Conservation (phyloP, 2,329 filamentous ascomycete genomes). For the Neurospora sp. region DNA sequence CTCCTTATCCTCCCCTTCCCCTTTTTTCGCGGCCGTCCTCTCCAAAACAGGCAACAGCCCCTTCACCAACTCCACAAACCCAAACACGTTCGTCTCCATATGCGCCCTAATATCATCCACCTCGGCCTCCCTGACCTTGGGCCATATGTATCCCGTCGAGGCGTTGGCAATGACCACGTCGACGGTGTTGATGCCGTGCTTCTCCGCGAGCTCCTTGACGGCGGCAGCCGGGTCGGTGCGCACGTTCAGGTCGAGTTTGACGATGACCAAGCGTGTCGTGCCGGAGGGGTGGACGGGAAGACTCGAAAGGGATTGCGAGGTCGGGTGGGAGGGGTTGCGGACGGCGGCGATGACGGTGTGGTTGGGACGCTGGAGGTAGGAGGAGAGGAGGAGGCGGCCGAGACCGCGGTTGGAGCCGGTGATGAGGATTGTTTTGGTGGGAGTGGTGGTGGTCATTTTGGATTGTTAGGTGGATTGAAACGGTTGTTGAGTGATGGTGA, state of each 20-base stretch:
- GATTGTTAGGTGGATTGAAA: neutral
- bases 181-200: slow-evolving; percentile 28
- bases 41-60: neutral
- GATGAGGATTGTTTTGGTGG: slow-evolving; percentile 20
- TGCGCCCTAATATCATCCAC: slow-evolving; percentile 27
- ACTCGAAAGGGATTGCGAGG: slow-evolving; percentile 21
- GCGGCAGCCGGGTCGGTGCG: slow-evolving; percentile 22
- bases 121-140: slow-evolving; percentile 22
- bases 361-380: slow-evolving; percentile 40
- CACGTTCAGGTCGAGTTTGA: slow-evolving; percentile 31
- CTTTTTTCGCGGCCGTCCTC: neutral
- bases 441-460: slow-evolving; percentile 2
- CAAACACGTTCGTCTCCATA: slow-evolving; percentile 32
- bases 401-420: slow-evolving; percentile 30
- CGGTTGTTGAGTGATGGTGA: neutral
- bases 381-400: slow-evolving; percentile 24
- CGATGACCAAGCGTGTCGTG: slow-evolving; percentile 27
- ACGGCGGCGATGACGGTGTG: slow-evolving; percentile 35
- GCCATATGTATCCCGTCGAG: slow-evolving; percentile 27
- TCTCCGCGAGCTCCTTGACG: slow-evolving; percentile 23
- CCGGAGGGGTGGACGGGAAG: slow-evolving; percentile 24
- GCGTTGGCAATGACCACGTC: slow-evolving; percentile 45
- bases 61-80: slow-evolving; percentile 20
- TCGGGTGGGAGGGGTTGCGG: slow-evolving; percentile 22
- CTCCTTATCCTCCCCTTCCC: neutral